Conservation (phyloP, 2,329 filamentous ascomycete genomes). For the Pseudovirgaria hyperparasitica region DNA sequence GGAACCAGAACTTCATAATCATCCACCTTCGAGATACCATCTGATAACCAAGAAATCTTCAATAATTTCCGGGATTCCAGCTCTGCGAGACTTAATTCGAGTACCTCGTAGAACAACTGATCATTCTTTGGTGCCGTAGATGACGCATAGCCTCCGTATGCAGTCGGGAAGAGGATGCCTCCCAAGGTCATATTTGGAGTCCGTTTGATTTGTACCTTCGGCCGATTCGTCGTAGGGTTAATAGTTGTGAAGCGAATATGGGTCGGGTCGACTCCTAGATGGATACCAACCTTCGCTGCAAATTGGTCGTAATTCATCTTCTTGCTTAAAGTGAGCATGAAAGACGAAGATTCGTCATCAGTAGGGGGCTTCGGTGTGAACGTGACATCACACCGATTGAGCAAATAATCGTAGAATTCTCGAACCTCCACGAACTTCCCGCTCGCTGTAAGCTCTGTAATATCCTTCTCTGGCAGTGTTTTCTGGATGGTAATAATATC, state of each 20-base stretch:
- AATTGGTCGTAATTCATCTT: conserved; percentile 87
- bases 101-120: conserved; percentile 77
- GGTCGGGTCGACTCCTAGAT: conserved; percentile 64
- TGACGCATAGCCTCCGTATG: conserved; percentile 56
- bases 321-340: conserved; percentile 67
- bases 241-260: conserved; percentile 89
- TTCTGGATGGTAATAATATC: conserved; percentile 94
- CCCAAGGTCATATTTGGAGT: conserved; percentile 56
- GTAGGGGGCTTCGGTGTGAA: conserved; percentile 56
- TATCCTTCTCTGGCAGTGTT: conserved; percentile 38
- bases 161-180: conserved; percentile 62
- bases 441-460: conserved; percentile 15
- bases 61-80: conserved; percentile 84
- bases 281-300: conserved; percentile 67
- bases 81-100: conserved; percentile 89
- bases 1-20: conserved; percentile 71
- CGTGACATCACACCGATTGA: conserved; percentile 67
- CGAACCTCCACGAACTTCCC: conserved; percentile 54
- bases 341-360: conserved; percentile 47
- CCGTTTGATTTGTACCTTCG: conserved; percentile 68
- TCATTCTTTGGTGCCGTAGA: conserved; percentile 57
- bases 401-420: conserved; percentile 85
- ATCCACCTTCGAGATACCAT: conserved; percentile 88
- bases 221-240: conserved; percentile 60
- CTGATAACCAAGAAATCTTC: conserved; percentile 72